Conservation (phyloP, 2,329 filamentous ascomycete species). For the Apiospora kogelbergensis region DNA sequence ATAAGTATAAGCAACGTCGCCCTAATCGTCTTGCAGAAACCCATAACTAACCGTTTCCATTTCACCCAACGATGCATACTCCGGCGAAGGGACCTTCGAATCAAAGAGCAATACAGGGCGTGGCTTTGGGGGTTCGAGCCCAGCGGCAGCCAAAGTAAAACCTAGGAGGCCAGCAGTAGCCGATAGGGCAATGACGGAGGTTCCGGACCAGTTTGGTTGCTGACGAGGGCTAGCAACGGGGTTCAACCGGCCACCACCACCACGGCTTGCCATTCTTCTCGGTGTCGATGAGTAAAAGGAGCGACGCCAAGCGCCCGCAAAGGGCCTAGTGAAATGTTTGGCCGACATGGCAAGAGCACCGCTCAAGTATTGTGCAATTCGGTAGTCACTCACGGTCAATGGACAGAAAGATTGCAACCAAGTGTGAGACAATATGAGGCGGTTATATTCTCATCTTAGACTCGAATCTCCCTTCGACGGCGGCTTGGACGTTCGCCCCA, state of each 20-base stretch:
- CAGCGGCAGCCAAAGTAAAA: conserved; percentile 28
- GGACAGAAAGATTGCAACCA: no score
- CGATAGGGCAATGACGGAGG: conserved; percentile 29
- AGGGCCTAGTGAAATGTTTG: conserved; percentile 20
- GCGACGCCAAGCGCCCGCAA: conserved; percentile 20
- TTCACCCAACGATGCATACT: conserved; percentile 48
- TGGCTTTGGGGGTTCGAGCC: conserved; percentile 23
- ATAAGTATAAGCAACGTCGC: not conserved
- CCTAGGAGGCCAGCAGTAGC: conserved; percentile 30
- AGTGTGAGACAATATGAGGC: not conserved
- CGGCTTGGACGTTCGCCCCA: not conserved
- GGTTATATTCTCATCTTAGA: not conserved
- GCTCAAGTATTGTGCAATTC: not conserved
- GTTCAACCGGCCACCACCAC: conserved; percentile 16
- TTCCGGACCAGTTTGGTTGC: conserved; percentile 28
- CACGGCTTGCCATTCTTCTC: conserved; percentile 18
- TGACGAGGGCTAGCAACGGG: conserved; percentile 16
- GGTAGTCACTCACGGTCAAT: conserved; percentile 3
- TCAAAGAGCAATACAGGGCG: conserved; percentile 27
- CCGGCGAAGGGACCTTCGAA: conserved; percentile 25
- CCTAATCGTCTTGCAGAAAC: not conserved
- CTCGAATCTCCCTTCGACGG: not conserved
- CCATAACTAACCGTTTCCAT: conserved; percentile 47
- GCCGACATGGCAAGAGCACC: conserved; percentile 19
- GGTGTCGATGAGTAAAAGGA: conserved; percentile 17